These are phyloP conservation scores for Citrus sinensis DNA, from an alignment of 345 rosid species.

Conservation along the genomic window DNA sequence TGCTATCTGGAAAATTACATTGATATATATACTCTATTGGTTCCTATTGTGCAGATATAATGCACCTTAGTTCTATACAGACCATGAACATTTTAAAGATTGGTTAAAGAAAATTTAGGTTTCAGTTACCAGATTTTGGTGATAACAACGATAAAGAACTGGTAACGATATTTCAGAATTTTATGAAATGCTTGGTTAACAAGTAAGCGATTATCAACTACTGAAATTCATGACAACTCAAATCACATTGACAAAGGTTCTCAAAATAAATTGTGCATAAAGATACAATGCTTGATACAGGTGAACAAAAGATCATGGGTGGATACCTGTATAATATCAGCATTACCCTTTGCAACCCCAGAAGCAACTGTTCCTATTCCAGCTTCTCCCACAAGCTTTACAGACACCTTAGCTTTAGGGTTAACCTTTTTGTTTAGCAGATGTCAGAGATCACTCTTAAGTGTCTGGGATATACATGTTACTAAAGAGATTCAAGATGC, in stretches of 20 bases:
- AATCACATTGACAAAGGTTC: neutral
- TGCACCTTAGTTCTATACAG: neutral
- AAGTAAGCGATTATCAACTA: neutral
- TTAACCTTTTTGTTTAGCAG: slow-evolving; percentile 55
- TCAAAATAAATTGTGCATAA: neutral
- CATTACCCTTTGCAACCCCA: slow-evolving; percentile 99
- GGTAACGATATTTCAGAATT: neutral
- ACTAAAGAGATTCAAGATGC: slow-evolving; percentile 10
- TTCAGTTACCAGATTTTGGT: neutral
- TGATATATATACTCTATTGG: neutral
- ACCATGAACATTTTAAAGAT: neutral
- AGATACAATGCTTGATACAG: neutral
- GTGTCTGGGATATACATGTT: neutral
- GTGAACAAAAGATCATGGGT: neutral
- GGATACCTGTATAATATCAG: slow-evolving; percentile 88
- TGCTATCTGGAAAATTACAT: neutral
- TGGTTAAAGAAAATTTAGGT: neutral
- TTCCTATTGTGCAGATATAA: neutral
- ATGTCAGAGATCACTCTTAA: slow-evolving; percentile 7
- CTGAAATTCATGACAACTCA: neutral
- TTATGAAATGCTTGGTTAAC: neutral
- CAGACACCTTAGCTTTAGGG: slow-evolving; percentile 95
- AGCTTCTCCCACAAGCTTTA: slow-evolving; percentile 98
- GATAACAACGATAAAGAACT: neutral
- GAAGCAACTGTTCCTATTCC: slow-evolving; percentile 99